A percentile compares a stretch with the other conserved stretches of the same genome.
Evolutionary conservation across 345 rosid genomes (phyloP).

Genomic region (Laguncularia racemosa): DNA sequence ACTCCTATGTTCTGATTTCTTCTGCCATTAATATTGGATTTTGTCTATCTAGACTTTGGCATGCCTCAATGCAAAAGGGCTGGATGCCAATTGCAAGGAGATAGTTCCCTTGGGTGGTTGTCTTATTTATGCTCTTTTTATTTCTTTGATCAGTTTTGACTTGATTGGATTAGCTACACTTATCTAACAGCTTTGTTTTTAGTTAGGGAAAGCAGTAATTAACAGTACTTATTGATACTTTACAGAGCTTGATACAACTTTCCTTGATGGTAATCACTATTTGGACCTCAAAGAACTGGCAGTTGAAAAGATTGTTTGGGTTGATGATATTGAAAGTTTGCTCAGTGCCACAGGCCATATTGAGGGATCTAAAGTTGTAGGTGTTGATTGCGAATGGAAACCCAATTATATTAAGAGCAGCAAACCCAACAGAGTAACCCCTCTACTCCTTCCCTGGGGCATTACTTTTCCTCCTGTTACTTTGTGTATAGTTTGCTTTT

Average conservation of each 20-base stretch:
- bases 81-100: too few relatives aligned
- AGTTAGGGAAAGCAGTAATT: conserved; percentile 1
- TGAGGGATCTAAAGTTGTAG: conserved; percentile 69
- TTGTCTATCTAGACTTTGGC: too few relatives aligned
- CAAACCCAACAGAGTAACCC: conserved; percentile 65
- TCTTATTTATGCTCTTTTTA: too few relatives aligned
- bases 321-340: conserved; percentile 60
- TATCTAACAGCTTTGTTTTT: not conserved
- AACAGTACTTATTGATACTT: conserved; percentile 14
- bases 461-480: not conserved
- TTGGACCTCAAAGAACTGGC: conserved; percentile 55
- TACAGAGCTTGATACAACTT: conserved; percentile 46
- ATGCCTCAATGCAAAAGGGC: too few relatives aligned
- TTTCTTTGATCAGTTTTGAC: too few relatives aligned
- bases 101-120: too few relatives aligned
- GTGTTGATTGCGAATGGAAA: conserved; percentile 96
- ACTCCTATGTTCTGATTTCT: too few relatives aligned
- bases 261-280: conserved; percentile 29
- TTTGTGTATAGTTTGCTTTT: not conserved
- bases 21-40: too few relatives aligned
- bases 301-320: conserved; percentile 66
- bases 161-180: not conserved
- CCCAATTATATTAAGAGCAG: conserved; percentile 74
- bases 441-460: conserved; percentile 1
- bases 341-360: conserved; percentile 42